These are phyloP conservation scores for Glycine tomentella DNA, from an alignment of 306 rosid species.

Conservation along the genomic window DNA sequence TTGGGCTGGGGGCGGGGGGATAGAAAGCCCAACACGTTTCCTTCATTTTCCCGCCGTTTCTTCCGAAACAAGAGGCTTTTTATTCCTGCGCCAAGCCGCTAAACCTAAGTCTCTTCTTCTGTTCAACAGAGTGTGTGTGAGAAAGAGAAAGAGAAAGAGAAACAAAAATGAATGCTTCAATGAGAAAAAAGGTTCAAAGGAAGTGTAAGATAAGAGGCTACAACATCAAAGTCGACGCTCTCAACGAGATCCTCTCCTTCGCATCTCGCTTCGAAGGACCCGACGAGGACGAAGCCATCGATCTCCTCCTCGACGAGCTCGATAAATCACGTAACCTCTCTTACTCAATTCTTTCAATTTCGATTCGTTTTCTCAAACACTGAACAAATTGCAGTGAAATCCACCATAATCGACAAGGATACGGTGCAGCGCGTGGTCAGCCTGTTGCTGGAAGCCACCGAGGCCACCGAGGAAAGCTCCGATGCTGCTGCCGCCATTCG, in stretches of 20 bases:
- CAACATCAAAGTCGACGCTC: slow-evolving; percentile 72
- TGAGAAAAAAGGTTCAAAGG: slow-evolving; percentile 74
- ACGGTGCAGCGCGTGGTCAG: slow-evolving; percentile 63
- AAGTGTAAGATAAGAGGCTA: slow-evolving; percentile 86
- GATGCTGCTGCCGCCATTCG: slow-evolving; percentile 52
- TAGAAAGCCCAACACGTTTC: neutral
- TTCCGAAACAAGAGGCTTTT: slow-evolving; percentile 22
- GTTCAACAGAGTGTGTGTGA: neutral
- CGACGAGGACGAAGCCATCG: slow-evolving; percentile 69
- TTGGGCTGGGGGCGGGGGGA: no score
- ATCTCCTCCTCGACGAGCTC: slow-evolving; percentile 68
- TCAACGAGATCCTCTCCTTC: slow-evolving; percentile 78
- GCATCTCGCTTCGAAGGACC: slow-evolving; percentile 56
- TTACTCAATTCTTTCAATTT: neutral
- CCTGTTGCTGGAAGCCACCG: slow-evolving; percentile 62
- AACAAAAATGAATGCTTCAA: slow-evolving; percentile 57
- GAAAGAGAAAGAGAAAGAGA: no score
- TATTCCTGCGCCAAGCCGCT: slow-evolving; percentile 53
- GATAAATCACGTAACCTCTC: slow-evolving; percentile 58
- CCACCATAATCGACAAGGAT: slow-evolving; percentile 70
- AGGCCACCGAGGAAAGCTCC: slow-evolving; percentile 42
- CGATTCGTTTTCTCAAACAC: neutral
- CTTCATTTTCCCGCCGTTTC: slow-evolving; percentile 53
- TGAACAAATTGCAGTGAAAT: slow-evolving; percentile 65
- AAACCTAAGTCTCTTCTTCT: neutral